Percentiles rank a stretch among this genome's conserved stretches.
These are phyloP conservation scores for Citrus glauca DNA, from an alignment of 345 rosid species.

Conservation along the genomic window DNA sequence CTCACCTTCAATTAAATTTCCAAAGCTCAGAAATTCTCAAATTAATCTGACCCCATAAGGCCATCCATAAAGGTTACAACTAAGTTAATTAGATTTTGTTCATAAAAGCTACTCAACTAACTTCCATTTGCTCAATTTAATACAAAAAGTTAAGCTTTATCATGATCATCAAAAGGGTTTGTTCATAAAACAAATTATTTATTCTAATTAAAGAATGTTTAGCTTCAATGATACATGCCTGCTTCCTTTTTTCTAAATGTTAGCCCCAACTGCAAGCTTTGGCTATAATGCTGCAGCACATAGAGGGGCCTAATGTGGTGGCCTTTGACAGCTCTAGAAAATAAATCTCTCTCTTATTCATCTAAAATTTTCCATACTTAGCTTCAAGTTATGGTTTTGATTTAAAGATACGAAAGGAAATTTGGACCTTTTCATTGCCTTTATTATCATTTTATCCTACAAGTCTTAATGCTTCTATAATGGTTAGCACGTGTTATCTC, in stretches of 20 bases:
- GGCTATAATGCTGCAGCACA: slow-evolving; percentile 30
- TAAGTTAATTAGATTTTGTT: background rate
- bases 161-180: slow-evolving; percentile 9
- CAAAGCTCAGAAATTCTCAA: background rate
- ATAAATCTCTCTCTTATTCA: background rate
- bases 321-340: slow-evolving; percentile 33
- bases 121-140: slow-evolving; percentile 14
- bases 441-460: slow-evolving; percentile 21
- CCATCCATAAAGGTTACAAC: no score
- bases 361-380: slow-evolving; percentile 13
- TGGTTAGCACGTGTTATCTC: slow-evolving; percentile 34
- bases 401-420: slow-evolving; percentile 46
- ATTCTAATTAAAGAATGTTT: slow-evolving; percentile 25
- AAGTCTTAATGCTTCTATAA: slow-evolving; percentile 23
- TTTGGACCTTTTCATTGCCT: slow-evolving; percentile 30
- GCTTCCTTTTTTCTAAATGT: slow-evolving; percentile 20
- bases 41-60: background rate
- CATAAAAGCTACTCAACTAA: slow-evolving; percentile 21
- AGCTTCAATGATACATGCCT: slow-evolving; percentile 32
- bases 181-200: slow-evolving; percentile 8
- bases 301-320: slow-evolving; percentile 16
- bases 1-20: slow-evolving; percentile 25
- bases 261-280: slow-evolving; percentile 42
- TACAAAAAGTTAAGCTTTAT: slow-evolving; percentile 30
- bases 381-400: slow-evolving; percentile 50